Evolutionary conservation across 1,139 yeast species (phyloP).

Genomic region (Yamadazyma triangularis): DNA sequence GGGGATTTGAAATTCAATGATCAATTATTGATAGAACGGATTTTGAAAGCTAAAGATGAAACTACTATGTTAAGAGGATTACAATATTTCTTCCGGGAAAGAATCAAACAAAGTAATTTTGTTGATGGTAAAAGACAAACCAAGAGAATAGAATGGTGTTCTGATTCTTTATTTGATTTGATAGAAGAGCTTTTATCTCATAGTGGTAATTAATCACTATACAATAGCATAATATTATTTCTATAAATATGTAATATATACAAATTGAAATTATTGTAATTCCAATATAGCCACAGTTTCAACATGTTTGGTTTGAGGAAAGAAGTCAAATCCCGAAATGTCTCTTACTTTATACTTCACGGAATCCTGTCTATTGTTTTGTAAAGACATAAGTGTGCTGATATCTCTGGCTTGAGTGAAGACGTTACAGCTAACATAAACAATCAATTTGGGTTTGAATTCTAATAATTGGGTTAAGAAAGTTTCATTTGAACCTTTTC

Average conservation of each 20-base stretch:
- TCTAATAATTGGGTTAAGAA: conserved; percentile 33
- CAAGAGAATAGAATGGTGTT: conserved; percentile 70
- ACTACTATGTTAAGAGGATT: conserved; percentile 64
- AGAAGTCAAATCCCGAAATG: conserved; percentile 47
- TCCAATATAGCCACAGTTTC: conserved; percentile 53
- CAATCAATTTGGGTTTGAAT: conserved; percentile 33
- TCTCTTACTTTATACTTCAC: conserved; percentile 25
- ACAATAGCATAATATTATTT: background rate
- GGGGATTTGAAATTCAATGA: conserved; percentile 47
- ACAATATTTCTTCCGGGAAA: conserved; percentile 60
- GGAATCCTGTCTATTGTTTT: conserved; percentile 38
- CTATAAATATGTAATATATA: no score
- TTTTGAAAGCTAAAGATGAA: conserved; percentile 63
- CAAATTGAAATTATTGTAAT: no score
- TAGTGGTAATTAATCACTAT: conserved; percentile 3
- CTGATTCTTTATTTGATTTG: conserved; percentile 48
- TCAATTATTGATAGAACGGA: conserved; percentile 46
- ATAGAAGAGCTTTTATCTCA: conserved; percentile 37
- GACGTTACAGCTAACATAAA: conserved; percentile 44
- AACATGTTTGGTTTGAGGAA: conserved; percentile 97
- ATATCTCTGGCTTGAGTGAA: conserved; percentile 46
- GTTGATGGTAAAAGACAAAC: conserved; percentile 57
- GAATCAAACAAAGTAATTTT: conserved; percentile 47
- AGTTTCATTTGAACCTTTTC: conserved; percentile 35
- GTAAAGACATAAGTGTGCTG: conserved; percentile 22